Evolutionary conservation across 495 filamentous ascomycete genomes (phyloP).

Genomic region (Aspergillus baeticus): DNA sequence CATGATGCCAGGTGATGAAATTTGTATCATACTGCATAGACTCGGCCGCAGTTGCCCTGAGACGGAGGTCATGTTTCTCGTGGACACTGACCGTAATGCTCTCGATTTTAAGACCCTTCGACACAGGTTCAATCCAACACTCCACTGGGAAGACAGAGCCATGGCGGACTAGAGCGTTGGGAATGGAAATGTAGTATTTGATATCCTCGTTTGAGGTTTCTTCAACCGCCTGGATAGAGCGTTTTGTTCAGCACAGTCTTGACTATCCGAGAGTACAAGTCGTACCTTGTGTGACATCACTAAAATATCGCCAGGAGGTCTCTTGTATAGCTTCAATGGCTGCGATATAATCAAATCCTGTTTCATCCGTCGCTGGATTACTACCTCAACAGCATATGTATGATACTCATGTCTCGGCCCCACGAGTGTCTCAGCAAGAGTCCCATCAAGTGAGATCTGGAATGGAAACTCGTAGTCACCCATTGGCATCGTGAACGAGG

Average conservation of each 20-base stretch:
- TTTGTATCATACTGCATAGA: constrained; percentile 2
- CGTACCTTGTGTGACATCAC: background rate
- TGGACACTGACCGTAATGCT: constrained; percentile 7
- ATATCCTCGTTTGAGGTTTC: constrained; percentile 7
- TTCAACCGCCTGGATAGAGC: background rate
- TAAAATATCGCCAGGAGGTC: background rate
- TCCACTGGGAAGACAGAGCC: constrained; percentile 18
- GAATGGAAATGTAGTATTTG: constrained; percentile 21
- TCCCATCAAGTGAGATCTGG: constrained; percentile 16
- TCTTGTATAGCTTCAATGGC: background rate
- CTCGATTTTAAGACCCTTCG: constrained; percentile 8
- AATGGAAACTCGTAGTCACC: constrained; percentile 29
- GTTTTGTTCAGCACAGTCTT: background rate
- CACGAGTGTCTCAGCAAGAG: constrained; percentile 17
- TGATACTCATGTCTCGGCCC: constrained; percentile 22
- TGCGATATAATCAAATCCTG: constrained; percentile 17
- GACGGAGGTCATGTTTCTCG: constrained; percentile 18
- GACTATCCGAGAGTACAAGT: background rate
- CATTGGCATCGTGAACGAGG: constrained; percentile 19
- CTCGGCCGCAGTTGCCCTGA: constrained; percentile 23
- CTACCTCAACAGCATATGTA: constrained; percentile 20
- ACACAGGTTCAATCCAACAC: constrained; percentile 17
- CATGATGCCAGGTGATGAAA: background rate
- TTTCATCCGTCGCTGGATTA: constrained; percentile 16
- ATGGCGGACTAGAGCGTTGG: constrained; percentile 16